phyloP scores from a whole-genome alignment of 2,329 filamentous ascomycete genomes.

The Aspergillus brasiliensis region DNA sequence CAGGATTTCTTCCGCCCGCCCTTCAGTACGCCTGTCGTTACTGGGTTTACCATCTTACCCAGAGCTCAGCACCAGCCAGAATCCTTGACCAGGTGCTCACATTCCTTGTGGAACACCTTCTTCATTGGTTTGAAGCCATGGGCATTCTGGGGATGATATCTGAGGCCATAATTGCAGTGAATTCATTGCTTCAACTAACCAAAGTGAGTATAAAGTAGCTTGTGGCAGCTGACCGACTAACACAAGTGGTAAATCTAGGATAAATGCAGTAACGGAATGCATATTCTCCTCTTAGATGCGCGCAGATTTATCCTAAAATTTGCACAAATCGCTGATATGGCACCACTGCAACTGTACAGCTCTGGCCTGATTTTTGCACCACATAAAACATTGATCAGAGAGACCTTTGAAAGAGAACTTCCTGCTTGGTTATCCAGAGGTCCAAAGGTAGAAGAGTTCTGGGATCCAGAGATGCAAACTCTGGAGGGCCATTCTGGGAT shows the following conservation, averaged over 20 bases:
- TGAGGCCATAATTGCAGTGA: not conserved
- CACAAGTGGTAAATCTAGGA: not conserved
- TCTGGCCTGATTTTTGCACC: constrained; percentile 10
- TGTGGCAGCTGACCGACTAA: not conserved
- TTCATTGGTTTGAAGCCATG: not conserved
- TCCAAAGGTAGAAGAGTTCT: not conserved
- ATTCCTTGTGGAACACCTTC: not conserved
- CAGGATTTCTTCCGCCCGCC: not conserved
- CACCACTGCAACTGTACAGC: constrained; percentile 11
- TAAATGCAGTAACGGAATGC: not conserved
- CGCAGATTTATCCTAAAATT: constrained; percentile 10
- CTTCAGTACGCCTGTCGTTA: not conserved
- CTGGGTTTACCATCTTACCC: not conserved
- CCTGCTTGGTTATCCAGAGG: not conserved
- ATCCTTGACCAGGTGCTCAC: not conserved
- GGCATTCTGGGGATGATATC: not conserved
- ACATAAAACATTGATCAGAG: not conserved
- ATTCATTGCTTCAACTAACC: not conserved
- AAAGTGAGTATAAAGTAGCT: not conserved
- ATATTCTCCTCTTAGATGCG: constrained; percentile 5
- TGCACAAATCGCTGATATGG: constrained; percentile 5
- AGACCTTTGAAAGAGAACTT: not conserved
- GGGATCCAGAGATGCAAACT: not conserved
- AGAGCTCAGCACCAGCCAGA: not conserved
- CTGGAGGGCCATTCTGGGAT: not conserved